A percentile compares a stretch with the other conserved stretches of the same genome.
Evolutionary conservation across 129 eudicot genomes (phyloP).

Genomic region (Flaveria bidentis): DNA sequence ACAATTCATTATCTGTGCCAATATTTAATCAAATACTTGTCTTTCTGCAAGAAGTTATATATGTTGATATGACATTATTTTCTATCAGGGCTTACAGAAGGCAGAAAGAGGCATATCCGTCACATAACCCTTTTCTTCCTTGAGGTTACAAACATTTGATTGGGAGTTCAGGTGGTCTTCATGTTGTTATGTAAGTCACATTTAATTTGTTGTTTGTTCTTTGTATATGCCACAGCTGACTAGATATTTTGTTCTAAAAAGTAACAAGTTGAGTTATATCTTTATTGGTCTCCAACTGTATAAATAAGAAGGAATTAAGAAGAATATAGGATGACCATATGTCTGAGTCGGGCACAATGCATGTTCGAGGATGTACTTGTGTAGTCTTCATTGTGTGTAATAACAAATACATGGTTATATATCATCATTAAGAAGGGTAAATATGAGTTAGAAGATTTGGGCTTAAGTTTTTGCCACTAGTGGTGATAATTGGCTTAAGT

Average conservation of each 20-base stretch:
- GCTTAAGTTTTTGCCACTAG: too few species aligned
- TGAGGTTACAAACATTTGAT: slow-evolving; percentile 27
- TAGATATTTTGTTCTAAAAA: background rate
- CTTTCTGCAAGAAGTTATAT: background rate
- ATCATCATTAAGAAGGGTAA: too few species aligned
- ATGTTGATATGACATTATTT: background rate
- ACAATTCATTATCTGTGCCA: background rate
- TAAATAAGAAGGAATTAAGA: background rate
- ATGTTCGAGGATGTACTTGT: too few species aligned
- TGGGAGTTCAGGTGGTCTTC: too few species aligned
- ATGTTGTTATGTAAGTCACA: background rate
- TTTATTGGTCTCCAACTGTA: background rate
- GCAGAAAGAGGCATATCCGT: slow-evolving; percentile 65
- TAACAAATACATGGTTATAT: too few species aligned
- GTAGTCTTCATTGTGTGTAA: too few species aligned
- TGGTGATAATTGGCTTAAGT: too few species aligned
- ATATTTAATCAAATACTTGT: background rate
- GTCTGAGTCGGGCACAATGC: background rate
- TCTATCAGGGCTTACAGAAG: slow-evolving; percentile 64
- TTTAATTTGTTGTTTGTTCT: slow-evolving; percentile 15
- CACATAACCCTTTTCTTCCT: slow-evolving; percentile 76
- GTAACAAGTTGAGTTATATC: background rate
- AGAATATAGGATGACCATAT: background rate
- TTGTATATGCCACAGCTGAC: slow-evolving; percentile 15
- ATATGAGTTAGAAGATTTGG: too few species aligned